Conservation (phyloP, 495 filamentous ascomycete species). For the Baudoinia panamericana region DNA sequence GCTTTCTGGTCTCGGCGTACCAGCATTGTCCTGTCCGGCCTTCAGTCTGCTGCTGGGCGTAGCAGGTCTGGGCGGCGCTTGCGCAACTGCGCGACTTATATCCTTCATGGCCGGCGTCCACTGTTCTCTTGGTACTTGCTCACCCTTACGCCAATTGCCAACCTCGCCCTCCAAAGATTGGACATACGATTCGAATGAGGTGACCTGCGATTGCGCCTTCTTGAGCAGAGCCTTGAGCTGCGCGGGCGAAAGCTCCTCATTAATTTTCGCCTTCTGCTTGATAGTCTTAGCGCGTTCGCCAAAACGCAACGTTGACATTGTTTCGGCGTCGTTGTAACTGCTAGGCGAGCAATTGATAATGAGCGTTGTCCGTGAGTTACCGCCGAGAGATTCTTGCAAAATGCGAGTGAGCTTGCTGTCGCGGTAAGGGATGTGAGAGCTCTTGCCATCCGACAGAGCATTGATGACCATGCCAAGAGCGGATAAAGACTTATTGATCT, state of each 20-base stretch:
- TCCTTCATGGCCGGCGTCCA: conserved; percentile 56
- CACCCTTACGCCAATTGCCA: conserved; percentile 72
- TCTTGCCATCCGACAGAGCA: conserved; percentile 92
- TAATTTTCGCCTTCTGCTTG: conserved; percentile 99
- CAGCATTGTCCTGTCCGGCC: conserved; percentile 47
- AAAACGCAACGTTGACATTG: conserved; percentile 82
- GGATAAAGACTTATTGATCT: conserved; percentile 99
- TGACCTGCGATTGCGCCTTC: conserved; percentile 81
- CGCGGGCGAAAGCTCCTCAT: conserved; percentile 86
- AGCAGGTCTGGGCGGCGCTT: conserved; percentile 47
- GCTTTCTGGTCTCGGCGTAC: conserved; percentile 51
- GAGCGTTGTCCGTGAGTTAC: conserved; percentile 91
- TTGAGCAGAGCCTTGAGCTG: conserved; percentile 85
- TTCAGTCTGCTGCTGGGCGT: conserved; percentile 78
- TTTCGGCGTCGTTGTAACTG: conserved; percentile 96
- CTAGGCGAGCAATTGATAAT: conserved; percentile 98
- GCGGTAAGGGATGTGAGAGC: conserved; percentile 90
- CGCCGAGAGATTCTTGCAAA: conserved; percentile 87
- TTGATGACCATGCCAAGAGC: conserved; percentile 99
- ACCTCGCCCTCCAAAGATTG: conserved; percentile 75
- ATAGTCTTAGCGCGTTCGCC: conserved; percentile 96
- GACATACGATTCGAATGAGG: conserved; percentile 77
- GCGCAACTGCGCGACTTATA: conserved; percentile 38
- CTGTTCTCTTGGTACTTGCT: conserved; percentile 74
- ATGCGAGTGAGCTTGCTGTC: conserved; percentile 97